Conservation (phyloP, 177 flowering plant species). For the Vitis hybrid region DNA sequence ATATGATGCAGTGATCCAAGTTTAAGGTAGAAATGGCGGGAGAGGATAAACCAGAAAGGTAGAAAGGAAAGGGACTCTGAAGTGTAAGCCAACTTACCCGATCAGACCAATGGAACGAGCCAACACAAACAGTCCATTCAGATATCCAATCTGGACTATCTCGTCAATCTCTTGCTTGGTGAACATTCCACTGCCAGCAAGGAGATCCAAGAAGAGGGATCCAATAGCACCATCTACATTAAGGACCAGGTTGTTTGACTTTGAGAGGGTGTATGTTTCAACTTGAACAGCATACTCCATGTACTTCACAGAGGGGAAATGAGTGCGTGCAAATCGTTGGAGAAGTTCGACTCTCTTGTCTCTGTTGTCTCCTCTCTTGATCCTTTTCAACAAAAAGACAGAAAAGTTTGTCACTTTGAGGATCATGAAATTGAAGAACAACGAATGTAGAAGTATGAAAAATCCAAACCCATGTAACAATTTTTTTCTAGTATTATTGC, state of each 20-base stretch:
- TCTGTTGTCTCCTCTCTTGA: constrained; percentile 96
- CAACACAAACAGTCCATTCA: constrained; percentile 93
- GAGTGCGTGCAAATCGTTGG: constrained; percentile 69
- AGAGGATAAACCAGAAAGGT: not conserved
- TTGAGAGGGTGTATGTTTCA: constrained; percentile 90
- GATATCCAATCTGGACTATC: constrained; percentile 93
- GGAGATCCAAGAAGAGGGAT: constrained; percentile 96
- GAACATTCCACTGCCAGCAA: constrained; percentile 98
- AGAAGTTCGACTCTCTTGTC: constrained; percentile 96
- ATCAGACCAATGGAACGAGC: constrained; percentile 98
- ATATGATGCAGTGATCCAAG: constrained; percentile 2
- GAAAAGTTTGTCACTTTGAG: no score
- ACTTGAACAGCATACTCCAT: constrained; percentile 97
- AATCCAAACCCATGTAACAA: no score
- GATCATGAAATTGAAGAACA: no score
- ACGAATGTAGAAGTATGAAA: no score
- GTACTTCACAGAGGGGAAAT: constrained; percentile 94
- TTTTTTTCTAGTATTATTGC: no score
- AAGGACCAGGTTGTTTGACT: constrained; percentile 88
- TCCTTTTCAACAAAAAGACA: constrained; percentile 38
- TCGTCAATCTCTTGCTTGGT: constrained; percentile 91
- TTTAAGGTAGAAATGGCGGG: not conserved
- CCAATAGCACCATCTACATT: constrained; percentile 98
- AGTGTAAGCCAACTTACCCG: constrained; percentile 54
- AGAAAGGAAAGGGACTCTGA: not conserved